Percentiles rank a stretch among this genome's conserved stretches.
phyloP scores from a whole-genome alignment of 164 flowering plant species.

The Dillenia turbinata region DNA sequence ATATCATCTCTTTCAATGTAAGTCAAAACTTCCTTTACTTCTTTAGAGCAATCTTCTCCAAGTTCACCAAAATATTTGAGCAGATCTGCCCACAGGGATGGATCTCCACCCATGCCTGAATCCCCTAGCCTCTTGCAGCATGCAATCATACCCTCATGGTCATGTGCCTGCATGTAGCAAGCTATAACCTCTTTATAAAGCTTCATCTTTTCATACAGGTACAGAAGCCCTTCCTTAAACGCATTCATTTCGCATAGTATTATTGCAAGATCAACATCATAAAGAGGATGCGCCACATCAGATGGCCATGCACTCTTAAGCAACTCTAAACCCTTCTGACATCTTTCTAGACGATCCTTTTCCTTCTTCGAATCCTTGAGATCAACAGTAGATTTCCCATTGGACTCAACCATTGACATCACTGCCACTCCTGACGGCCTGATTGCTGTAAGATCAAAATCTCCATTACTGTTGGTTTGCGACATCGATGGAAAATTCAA shows the following conservation, averaged over 20 bases:
- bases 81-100: slow-evolving; percentile 90
- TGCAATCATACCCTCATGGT: slow-evolving; percentile 90
- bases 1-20: slow-evolving; percentile 96
- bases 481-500: slow-evolving; percentile 69
- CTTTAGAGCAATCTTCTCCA: slow-evolving; percentile 98
- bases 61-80: slow-evolving; percentile 97
- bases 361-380: slow-evolving; percentile 28
- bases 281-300: slow-evolving; percentile 74
- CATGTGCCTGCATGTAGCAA: slow-evolving; percentile 97
- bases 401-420: slow-evolving; percentile 31
- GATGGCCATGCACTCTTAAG: slow-evolving; percentile 88
- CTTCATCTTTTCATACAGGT: slow-evolving; percentile 91
- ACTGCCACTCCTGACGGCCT: slow-evolving; percentile 21
- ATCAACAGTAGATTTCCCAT: slow-evolving; percentile 33
- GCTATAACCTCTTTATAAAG: slow-evolving; percentile 93
- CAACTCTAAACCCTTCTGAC: slow-evolving; percentile 65
- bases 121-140: slow-evolving; percentile 96
- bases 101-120: slow-evolving; percentile 87
- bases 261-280: slow-evolving; percentile 90
- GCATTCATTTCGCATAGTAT: slow-evolving; percentile 94
- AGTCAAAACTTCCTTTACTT: slow-evolving; percentile 88
- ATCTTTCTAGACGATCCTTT: slow-evolving; percentile 47
- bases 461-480: slow-evolving; percentile 33
- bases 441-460: slow-evolving; percentile 20
- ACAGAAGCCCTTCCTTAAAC: slow-evolving; percentile 78